Percentiles rank a stretch among this genome's conserved stretches.
phyloP scores from a whole-genome alignment of 2,329 filamentous ascomycete species.

The Torrubiella hemipterigena region DNA sequence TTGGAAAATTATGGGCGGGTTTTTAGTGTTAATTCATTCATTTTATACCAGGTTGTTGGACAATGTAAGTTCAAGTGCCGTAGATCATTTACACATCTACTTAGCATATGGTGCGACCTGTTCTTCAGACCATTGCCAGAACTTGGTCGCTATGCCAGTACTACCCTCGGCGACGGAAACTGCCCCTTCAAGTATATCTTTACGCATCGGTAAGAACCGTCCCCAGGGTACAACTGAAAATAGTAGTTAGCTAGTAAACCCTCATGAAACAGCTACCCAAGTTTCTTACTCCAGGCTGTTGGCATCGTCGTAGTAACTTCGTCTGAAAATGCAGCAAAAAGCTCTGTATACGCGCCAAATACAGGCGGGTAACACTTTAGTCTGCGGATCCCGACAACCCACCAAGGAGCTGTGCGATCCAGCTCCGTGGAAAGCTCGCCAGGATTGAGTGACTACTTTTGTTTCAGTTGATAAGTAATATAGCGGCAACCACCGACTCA shows the following conservation, averaged over 20 bases:
- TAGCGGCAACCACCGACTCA: background rate
- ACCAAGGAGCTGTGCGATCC: slow-evolving; percentile 10
- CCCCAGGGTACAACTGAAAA: slow-evolving; percentile 24
- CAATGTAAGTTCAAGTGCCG: too few species aligned
- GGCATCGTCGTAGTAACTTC: slow-evolving; percentile 24
- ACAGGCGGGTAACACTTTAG: slow-evolving; percentile 11
- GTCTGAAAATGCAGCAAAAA: slow-evolving; percentile 32
- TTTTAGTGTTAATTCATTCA: too few species aligned
- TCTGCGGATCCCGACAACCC: too few species aligned
- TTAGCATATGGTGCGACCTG: too few species aligned
- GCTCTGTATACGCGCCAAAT: slow-evolving; percentile 33
- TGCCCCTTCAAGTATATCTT: slow-evolving; percentile 15
- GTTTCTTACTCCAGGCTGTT: slow-evolving; percentile 5
- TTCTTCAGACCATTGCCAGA: slow-evolving; percentile 26
- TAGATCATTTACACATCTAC: too few species aligned
- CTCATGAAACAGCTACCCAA: background rate
- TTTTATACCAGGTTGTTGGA: too few species aligned
- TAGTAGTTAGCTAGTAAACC: slow-evolving; percentile 1
- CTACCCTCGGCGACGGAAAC: slow-evolving; percentile 21
- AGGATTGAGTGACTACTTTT: slow-evolving; percentile 16
- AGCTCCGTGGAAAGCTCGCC: slow-evolving; percentile 22
- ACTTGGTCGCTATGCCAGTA: slow-evolving; percentile 17
- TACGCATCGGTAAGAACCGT: slow-evolving; percentile 16
- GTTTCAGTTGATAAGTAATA: background rate
- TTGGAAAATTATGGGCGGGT: too few species aligned